Conservation (phyloP, 148 eudicot genomes). For the Mesembryanthemum crystallinum region DNA sequence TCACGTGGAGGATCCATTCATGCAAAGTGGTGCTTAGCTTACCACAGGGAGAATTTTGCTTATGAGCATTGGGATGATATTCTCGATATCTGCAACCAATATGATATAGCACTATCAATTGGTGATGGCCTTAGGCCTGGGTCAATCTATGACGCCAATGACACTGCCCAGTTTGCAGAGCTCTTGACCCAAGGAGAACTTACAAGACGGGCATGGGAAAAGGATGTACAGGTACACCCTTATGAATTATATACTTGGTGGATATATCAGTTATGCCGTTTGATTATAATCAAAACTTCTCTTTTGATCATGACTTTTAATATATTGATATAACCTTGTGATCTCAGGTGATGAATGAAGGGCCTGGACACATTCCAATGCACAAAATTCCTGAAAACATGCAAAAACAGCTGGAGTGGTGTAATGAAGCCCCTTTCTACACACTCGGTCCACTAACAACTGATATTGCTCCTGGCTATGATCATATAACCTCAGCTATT, state of each 20-base stretch:
- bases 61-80: conserved; percentile 99
- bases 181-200: conserved; percentile 96
- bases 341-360: conserved; percentile 95
- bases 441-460: conserved; percentile 96
- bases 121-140: conserved; percentile 99
- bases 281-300: too few species aligned
- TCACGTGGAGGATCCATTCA: conserved; percentile 99
- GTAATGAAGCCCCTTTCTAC: conserved; percentile 97
- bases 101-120: conserved; percentile 84
- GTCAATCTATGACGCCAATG: conserved; percentile 96
- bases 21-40: conserved; percentile 97
- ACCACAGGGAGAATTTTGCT: conserved; percentile 96
- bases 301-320: neutral
- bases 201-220: conserved; percentile 93
- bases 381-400: conserved; percentile 98
- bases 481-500: conserved; percentile 97
- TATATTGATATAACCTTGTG: conserved; percentile 12
- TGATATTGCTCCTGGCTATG: conserved; percentile 97
- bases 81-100: conserved; percentile 90
- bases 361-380: conserved; percentile 96
- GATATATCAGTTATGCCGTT: neutral
- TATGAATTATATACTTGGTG: neutral
- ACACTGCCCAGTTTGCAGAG: conserved; percentile 96
- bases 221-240: conserved; percentile 84
- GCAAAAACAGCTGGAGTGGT: conserved; percentile 98